These are phyloP conservation scores for Populus trichocarpa DNA, from an alignment of 441 rosid species.

Conservation along the genomic window DNA sequence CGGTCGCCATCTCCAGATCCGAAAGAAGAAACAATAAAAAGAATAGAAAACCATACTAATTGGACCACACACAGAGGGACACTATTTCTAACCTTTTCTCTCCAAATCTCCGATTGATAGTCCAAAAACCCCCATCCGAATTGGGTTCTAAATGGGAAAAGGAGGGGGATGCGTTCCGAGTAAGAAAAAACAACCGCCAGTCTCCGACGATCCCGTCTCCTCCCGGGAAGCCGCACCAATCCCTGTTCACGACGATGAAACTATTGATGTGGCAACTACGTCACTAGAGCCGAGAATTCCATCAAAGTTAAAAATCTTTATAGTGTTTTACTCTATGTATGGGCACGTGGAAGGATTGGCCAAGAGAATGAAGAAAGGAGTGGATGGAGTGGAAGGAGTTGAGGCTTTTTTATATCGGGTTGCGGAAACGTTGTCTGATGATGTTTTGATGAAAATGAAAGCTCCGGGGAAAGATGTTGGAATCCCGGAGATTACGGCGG, in stretches of 20 bases:
- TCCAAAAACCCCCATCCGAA: background rate
- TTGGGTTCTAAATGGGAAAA: slow-evolving; percentile 62
- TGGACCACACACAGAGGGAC: background rate
- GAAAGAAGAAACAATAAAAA: background rate
- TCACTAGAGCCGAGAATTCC: slow-evolving; percentile 6
- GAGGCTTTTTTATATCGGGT: slow-evolving; percentile 67
- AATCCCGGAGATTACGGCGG: slow-evolving; percentile 55
- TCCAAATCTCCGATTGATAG: background rate
- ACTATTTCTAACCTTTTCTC: background rate
- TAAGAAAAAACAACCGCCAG: slow-evolving; percentile 62
- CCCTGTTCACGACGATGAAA: slow-evolving; percentile 32
- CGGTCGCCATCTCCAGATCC: background rate
- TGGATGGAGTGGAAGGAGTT: slow-evolving; percentile 68
- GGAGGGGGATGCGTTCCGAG: slow-evolving; percentile 97
- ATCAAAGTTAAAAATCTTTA: slow-evolving; percentile 40
- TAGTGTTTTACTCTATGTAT: slow-evolving; percentile 89
- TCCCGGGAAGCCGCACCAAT: slow-evolving; percentile 32
- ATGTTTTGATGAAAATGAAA: slow-evolving; percentile 66
- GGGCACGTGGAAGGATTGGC: slow-evolving; percentile 92
- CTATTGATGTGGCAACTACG: background rate
- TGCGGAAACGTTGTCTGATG: slow-evolving; percentile 68
- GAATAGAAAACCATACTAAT: background rate
- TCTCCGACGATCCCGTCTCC: slow-evolving; percentile 27
- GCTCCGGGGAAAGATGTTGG: slow-evolving; percentile 57
- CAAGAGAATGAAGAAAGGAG: slow-evolving; percentile 84